A percentile compares a stretch with the other conserved stretches of the same genome.
phyloP scores from a whole-genome alignment of 495 filamentous ascomycete species.

The Hypoxylon crocopeplum region DNA sequence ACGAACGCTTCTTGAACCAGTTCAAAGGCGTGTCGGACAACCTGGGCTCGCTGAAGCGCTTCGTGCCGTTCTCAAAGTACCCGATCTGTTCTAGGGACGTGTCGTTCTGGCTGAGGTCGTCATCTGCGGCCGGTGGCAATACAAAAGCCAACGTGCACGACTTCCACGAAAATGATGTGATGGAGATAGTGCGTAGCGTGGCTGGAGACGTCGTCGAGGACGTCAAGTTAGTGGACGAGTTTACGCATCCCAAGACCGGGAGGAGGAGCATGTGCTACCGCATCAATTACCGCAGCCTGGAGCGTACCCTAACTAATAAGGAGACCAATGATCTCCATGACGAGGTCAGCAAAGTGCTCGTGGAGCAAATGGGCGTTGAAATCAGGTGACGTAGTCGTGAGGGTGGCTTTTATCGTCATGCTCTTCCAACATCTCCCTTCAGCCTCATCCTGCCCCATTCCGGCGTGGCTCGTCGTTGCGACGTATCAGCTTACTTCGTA shows the following conservation, averaged over 20 bases:
- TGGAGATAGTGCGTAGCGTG: constrained; percentile 86
- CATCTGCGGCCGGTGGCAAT: constrained; percentile 62
- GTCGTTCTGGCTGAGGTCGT: constrained; percentile 83
- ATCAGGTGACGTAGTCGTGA: constrained; percentile 61
- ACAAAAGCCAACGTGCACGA: constrained; percentile 46
- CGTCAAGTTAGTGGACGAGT: constrained; percentile 79
- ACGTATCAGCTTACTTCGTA: neutral
- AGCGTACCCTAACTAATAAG: constrained; percentile 82
- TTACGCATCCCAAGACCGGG: constrained; percentile 85
- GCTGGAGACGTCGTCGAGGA: constrained; percentile 87
- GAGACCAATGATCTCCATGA: constrained; percentile 81
- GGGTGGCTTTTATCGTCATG: neutral
- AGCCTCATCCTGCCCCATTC: neutral
- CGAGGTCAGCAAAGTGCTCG: constrained; percentile 64
- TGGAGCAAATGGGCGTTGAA: constrained; percentile 77
- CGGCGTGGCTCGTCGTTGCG: neutral
- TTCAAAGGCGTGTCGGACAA: constrained; percentile 67
- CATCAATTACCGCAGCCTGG: constrained; percentile 89
- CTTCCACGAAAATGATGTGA: constrained; percentile 95
- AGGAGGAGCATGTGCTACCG: constrained; percentile 88
- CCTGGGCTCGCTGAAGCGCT: constrained; percentile 63
- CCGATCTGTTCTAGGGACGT: constrained; percentile 90
- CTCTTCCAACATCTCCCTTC: neutral
- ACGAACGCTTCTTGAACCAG: constrained; percentile 81
- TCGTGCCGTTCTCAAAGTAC: constrained; percentile 86